phyloP scores from a whole-genome alignment of 2,329 filamentous ascomycete species.

The Geosmithia putterillii region DNA sequence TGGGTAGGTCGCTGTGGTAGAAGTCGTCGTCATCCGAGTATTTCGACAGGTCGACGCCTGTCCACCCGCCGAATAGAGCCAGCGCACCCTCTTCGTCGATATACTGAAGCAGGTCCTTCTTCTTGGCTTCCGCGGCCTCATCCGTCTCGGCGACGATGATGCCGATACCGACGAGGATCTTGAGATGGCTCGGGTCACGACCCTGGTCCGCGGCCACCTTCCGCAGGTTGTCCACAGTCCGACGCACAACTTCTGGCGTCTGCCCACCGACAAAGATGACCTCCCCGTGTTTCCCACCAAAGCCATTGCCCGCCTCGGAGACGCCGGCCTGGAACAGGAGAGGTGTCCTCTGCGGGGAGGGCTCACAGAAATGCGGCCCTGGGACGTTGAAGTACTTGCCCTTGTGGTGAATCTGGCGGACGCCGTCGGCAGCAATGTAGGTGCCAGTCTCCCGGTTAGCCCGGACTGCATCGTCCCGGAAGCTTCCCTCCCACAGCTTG shows the following conservation, averaged over 20 bases:
- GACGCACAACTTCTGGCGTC: conserved; percentile 46
- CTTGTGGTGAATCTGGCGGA: conserved; percentile 53
- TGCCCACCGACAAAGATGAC: conserved; percentile 59
- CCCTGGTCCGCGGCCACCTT: conserved; percentile 38
- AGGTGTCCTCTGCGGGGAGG: conserved; percentile 55
- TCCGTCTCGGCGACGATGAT: conserved; percentile 53
- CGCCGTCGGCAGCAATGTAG: conserved; percentile 38
- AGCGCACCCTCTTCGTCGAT: conserved; percentile 51
- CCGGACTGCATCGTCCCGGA: conserved; percentile 54
- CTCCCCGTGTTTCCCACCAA: conserved; percentile 59
- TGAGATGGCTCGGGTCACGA: conserved; percentile 47
- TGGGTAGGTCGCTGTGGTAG: conserved; percentile 48
- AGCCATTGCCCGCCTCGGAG: conserved; percentile 50
- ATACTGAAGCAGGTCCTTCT: conserved; percentile 46
- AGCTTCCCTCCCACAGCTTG: conserved; percentile 56
- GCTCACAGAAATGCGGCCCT: conserved; percentile 54
- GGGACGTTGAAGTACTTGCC: conserved; percentile 53
- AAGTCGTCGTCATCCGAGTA: conserved; percentile 56
- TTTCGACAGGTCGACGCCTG: conserved; percentile 40
- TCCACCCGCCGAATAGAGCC: conserved; percentile 67
- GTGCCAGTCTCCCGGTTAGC: conserved; percentile 44
- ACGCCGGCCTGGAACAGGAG: conserved; percentile 60
- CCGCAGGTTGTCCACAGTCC: conserved; percentile 53
- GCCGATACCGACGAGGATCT: conserved; percentile 54
- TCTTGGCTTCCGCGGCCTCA: conserved; percentile 53